Evolutionary conservation across 805 yeast genomes (phyloP), one percentile per base, ranked within the genome.

Genomic region (Saccharomycopsis malanga): DNA sequence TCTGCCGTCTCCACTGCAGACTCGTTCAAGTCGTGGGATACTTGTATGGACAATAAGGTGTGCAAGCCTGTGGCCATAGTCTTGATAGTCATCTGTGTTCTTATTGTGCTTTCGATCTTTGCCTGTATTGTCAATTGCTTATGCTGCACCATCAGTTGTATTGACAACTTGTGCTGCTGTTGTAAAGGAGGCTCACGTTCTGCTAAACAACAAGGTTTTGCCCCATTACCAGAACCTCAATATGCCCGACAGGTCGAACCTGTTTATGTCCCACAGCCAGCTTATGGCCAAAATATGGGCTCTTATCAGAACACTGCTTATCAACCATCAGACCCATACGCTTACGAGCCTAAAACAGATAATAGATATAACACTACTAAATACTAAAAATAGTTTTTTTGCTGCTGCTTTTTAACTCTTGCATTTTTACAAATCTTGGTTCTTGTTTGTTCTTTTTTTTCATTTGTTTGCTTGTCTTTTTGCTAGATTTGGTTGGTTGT

Each of bases 41-140:
- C 85, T 2, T 86, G 95, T 64, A 84, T 83, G 91, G 82, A 73
- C 58, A 82, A 83, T 61, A 79, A 66, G 39, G 70, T 79, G 40
- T 86, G 95, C 63, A 86, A 85, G 58, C 76, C 84, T 48, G 75
- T 82, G 18, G 89, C 85, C 3, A 84, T 85, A 38, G 85, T 83
- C 12, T 82, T 84, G 2, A 81, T 84, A 2, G 76, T 68, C 0
- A 57, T 86, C 10, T 91, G 80, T 0, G 68, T 60, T 0, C 54
- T 85, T 2, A 49, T 83, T 0, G 64, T 61, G 0, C 43, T 83
- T 4, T 81, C 88, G 83, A 49, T 83, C 3, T 17, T 82, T 1
- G 67, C 74, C 12, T 72, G 77, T 0, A 21, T 85, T 1, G 54
- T 81, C 42, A 72, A 79, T 43, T 79, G 85, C 55, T 52, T 73